These are phyloP conservation scores for Boletellus ananas DNA, from an alignment of 768 basidiomycete species.

Conservation along the genomic window DNA sequence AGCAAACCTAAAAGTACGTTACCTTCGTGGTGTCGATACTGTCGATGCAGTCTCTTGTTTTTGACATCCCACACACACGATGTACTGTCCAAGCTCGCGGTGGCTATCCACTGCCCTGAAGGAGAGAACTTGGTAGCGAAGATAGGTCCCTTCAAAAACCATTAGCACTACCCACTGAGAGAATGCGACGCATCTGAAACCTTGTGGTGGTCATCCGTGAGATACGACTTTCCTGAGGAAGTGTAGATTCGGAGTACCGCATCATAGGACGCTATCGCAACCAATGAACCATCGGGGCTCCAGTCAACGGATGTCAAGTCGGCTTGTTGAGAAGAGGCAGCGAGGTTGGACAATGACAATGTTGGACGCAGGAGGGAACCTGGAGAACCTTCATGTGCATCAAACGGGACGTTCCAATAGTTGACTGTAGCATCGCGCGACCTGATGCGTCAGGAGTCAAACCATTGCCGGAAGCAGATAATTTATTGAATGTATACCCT, in stretches of 20 bases:
- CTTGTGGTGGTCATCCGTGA: conserved; percentile 61
- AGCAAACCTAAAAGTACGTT: conserved; percentile 9
- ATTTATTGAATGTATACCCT: conserved; percentile 47
- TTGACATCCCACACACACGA: conserved; percentile 76
- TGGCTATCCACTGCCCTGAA: conserved; percentile 66
- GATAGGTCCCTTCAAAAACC: conserved; percentile 61
- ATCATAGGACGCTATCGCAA: conserved; percentile 80
- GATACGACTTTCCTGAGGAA: conserved; percentile 57
- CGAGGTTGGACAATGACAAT: conserved; percentile 46
- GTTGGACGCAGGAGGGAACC: conserved; percentile 32
- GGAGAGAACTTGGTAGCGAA: conserved; percentile 77
- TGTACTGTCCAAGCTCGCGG: conserved; percentile 75
- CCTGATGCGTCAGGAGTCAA: conserved; percentile 32
- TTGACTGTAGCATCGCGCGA: conserved; percentile 76
- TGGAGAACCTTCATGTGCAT: conserved; percentile 22
- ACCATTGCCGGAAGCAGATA: not conserved
- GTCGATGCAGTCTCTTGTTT: conserved; percentile 55
- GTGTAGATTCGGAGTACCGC: conserved; percentile 65
- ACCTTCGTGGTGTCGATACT: conserved; percentile 69
- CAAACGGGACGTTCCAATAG: conserved; percentile 62
- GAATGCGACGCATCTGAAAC: conserved; percentile 35
- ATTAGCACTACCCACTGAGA: conserved; percentile 15
- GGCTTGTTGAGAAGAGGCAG: conserved; percentile 44
- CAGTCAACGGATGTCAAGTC: conserved; percentile 79
- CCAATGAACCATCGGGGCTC: conserved; percentile 66